phyloP scores from a whole-genome alignment of 768 basidiomycete genomes.

The Lactarius pseudohatsudake region DNA sequence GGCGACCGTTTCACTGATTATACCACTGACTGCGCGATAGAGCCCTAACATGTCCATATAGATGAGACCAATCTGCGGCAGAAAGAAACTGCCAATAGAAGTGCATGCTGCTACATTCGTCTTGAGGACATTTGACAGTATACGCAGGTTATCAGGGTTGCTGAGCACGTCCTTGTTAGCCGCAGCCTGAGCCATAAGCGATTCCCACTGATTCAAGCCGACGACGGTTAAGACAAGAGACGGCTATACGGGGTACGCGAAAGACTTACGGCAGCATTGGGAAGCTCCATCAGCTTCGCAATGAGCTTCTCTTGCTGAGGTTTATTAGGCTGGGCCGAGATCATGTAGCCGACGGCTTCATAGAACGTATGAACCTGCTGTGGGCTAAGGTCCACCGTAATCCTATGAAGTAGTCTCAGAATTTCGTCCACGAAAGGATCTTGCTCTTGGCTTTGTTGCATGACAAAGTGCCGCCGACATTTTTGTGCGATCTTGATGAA shows the following conservation, averaged over 20 bases:
- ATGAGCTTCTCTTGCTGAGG: constrained; percentile 95
- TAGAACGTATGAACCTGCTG: constrained; percentile 99
- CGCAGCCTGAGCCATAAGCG: constrained; percentile 92
- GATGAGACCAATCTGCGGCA: constrained; percentile 94
- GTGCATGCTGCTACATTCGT: constrained; percentile 98
- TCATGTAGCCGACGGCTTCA: constrained; percentile 99
- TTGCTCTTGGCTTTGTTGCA: constrained; percentile 95
- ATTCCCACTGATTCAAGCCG: constrained; percentile 75
- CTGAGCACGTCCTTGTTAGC: constrained; percentile 90
- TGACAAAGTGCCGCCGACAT: constrained; percentile 95
- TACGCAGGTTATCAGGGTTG: constrained; percentile 92
- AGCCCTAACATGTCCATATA: constrained; percentile 98
- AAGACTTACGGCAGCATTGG: constrained; percentile 77
- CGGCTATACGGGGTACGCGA: background rate
- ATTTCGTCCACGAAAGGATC: constrained; percentile 99
- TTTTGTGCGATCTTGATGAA: constrained; percentile 99
- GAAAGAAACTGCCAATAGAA: constrained; percentile 94
- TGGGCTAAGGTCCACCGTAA: constrained; percentile 91
- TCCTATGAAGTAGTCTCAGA: constrained; percentile 83
- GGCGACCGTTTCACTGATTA: constrained; percentile 90
- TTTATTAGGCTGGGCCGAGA: constrained; percentile 97
- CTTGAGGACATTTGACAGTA: constrained; percentile 94
- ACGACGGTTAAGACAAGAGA: background rate
- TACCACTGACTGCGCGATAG: constrained; percentile 95
- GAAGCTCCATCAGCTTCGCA: constrained; percentile 92